Percentiles rank a stretch among this genome's conserved stretches.
Conservation (phyloP, 768 basidiomycete species). For the Rhodosporidiobolus sp. region DNA sequence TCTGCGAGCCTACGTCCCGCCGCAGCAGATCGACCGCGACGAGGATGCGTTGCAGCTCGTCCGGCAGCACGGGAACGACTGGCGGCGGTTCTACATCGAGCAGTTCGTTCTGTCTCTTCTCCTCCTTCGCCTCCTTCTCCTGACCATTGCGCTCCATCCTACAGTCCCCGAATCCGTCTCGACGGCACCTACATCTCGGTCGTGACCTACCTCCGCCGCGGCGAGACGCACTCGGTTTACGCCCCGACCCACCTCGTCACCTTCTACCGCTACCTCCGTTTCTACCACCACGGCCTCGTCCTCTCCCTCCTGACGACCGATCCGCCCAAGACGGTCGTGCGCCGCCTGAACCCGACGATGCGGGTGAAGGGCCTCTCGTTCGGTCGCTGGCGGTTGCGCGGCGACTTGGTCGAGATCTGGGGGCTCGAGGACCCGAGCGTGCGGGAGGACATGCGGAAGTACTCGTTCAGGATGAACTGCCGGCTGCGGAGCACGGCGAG, state of each 20-base stretch:
- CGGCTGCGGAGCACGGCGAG: constrained; percentile 37
- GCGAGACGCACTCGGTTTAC: constrained; percentile 30
- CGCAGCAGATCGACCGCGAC: constrained; percentile 28
- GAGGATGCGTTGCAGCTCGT: constrained; percentile 14
- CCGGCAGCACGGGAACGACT: constrained; percentile 35
- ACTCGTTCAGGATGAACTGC: constrained; percentile 38
- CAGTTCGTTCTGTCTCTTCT: constrained; percentile 20
- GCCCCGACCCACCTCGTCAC: constrained; percentile 41
- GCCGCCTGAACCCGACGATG: constrained; percentile 32
- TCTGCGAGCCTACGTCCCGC: constrained; percentile 16
- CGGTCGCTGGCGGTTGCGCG: constrained; percentile 40
- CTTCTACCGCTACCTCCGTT: constrained; percentile 43
- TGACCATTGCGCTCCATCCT: too few relatives aligned
- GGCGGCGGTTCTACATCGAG: constrained; percentile 44
- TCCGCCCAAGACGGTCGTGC: constrained; percentile 38
- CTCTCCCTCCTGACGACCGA: constrained; percentile 43
- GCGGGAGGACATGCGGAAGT: constrained; percentile 26
- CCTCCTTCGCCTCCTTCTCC: background rate
- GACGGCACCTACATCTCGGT: constrained; percentile 43
- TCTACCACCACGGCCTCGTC: constrained; percentile 43
- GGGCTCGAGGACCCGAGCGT: constrained; percentile 34
- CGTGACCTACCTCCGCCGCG: constrained; percentile 42
- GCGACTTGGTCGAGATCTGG: constrained; percentile 34
- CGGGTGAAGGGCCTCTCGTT: constrained; percentile 32
- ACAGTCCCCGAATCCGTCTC: constrained; percentile 39